Percentiles rank a stretch among this genome's conserved stretches.
phyloP scores from a whole-genome alignment of 177 flowering plant species.

The Telopea speciosissima region DNA sequence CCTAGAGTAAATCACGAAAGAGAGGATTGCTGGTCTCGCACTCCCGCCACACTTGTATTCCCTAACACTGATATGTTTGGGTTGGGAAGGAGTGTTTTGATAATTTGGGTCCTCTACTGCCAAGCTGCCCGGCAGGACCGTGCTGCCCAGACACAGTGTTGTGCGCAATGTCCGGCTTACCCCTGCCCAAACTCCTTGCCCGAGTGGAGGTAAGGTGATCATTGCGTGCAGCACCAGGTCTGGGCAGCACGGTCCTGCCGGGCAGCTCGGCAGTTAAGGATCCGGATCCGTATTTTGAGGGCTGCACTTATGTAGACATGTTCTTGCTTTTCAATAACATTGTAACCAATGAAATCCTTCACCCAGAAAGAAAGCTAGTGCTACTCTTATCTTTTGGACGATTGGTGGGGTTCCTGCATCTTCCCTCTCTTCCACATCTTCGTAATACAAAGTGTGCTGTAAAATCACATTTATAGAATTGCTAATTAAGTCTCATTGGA shows the following conservation, averaged over 20 bases:
- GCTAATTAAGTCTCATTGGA: too few relatives aligned
- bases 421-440: constrained; percentile 76
- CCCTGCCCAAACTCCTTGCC: too few relatives aligned
- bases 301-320: constrained; percentile 32
- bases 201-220: too few relatives aligned
- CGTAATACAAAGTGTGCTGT: constrained; percentile 61
- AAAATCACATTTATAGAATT: background rate
- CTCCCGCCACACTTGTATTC: constrained; percentile 38
- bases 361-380: constrained; percentile 78
- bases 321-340: constrained; percentile 42
- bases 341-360: constrained; percentile 62
- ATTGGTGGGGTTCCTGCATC: too few relatives aligned
- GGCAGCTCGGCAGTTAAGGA: too few relatives aligned
- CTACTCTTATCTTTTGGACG: constrained; percentile 58
- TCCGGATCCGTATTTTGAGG: constrained; percentile 49
- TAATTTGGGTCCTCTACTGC: too few relatives aligned
- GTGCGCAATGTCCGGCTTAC: too few relatives aligned
- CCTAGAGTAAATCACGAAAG: constrained; percentile 17
- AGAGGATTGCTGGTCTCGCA: constrained; percentile 64
- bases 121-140: too few relatives aligned
- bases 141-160: too few relatives aligned
- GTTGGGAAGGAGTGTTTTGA: constrained; percentile 49
- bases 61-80: constrained; percentile 53
- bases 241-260: too few relatives aligned
- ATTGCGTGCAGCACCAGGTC: too few relatives aligned